These are phyloP conservation scores for Ophiostoma sp. DNA, from an alignment of 2,329 filamentous ascomycete species.

Conservation along the genomic window DNA sequence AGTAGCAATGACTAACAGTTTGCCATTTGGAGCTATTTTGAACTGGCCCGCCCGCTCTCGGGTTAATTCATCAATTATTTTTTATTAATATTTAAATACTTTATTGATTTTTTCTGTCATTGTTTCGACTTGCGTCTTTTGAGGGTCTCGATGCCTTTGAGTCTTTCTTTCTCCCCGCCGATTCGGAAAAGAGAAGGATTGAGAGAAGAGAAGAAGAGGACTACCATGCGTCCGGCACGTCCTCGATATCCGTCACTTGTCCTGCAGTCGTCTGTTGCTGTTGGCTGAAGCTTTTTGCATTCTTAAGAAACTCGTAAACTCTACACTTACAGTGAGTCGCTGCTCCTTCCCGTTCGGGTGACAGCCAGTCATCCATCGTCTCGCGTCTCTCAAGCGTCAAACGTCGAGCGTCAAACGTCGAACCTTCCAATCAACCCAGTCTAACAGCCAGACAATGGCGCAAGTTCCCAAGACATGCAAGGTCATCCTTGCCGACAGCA, in stretches of 20 bases:
- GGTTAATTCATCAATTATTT: neutral
- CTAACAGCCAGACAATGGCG: constrained; percentile 35
- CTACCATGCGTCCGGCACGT: constrained; percentile 17
- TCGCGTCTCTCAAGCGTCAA: neutral
- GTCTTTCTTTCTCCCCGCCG: constrained; percentile 14
- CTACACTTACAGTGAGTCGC: neutral
- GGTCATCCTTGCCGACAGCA: constrained; percentile 81
- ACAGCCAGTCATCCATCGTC: neutral
- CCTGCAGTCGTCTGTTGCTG: constrained; percentile 16
- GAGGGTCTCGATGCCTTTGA: neutral
- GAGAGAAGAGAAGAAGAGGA: constrained; percentile 16
- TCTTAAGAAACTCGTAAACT: neutral
- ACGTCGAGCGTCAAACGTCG: neutral
- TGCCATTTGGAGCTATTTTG: constrained; percentile 15
- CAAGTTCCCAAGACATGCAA: constrained; percentile 69
- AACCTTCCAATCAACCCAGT: neutral
- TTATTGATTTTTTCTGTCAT: constrained; percentile 20
- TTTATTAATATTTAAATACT: constrained; percentile 9
- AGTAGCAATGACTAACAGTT: constrained; percentile 5
- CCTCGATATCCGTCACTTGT: constrained; percentile 10
- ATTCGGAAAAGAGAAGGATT: neutral
- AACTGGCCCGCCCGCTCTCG: constrained; percentile 14
- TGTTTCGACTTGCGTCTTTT: constrained; percentile 9
- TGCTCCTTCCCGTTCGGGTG: neutral
- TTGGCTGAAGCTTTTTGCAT: constrained; percentile 9